phyloP scores from a whole-genome alignment of 352 stramenopile genomes.

The Globisporangium radiosum region DNA sequence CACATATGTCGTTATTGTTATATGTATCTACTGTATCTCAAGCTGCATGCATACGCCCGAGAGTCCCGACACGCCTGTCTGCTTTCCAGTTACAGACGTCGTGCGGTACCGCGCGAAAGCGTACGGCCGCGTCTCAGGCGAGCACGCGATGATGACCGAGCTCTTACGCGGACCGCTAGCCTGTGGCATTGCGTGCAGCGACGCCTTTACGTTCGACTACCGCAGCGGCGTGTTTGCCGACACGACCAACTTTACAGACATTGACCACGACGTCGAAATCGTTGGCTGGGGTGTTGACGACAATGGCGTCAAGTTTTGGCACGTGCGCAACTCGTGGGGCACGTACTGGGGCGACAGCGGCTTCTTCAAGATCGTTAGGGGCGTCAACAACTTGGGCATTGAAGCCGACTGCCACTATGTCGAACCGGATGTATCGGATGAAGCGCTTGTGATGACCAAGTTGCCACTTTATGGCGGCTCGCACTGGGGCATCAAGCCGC shows the following conservation, averaged over 20 bases:
- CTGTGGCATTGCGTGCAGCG: slow-evolving; percentile 88
- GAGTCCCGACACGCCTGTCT: slow-evolving; percentile 31
- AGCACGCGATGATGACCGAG: slow-evolving; percentile 83
- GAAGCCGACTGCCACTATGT: slow-evolving; percentile 84
- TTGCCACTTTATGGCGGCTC: slow-evolving; percentile 55
- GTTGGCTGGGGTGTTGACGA: slow-evolving; percentile 91
- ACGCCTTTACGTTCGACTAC: slow-evolving; percentile 86
- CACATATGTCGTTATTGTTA: no score
- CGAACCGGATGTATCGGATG: slow-evolving; percentile 45
- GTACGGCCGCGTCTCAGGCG: slow-evolving; percentile 58
- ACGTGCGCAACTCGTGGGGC: slow-evolving; percentile 94
- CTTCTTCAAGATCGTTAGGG: slow-evolving; percentile 93
- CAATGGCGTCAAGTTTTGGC: slow-evolving; percentile 91
- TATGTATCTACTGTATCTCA: not conserved
- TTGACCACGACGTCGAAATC: slow-evolving; percentile 81
- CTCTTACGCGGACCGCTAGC: slow-evolving; percentile 86
- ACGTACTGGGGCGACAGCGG: slow-evolving; percentile 94
- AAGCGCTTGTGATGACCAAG: slow-evolving; percentile 51
- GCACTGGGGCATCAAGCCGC: slow-evolving; percentile 48
- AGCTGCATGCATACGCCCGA: slow-evolving; percentile 78
- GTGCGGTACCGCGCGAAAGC: slow-evolving; percentile 77
- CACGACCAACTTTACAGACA: slow-evolving; percentile 81
- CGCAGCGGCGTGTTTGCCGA: slow-evolving; percentile 89
- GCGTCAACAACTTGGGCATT: slow-evolving; percentile 89
- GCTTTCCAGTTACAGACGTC: slow-evolving; percentile 72